A percentile compares a stretch with the other conserved stretches of the same genome.
phyloP scores from a whole-genome alignment of 2,329 filamentous ascomycete genomes.

The Metarhizium guizhouense region DNA sequence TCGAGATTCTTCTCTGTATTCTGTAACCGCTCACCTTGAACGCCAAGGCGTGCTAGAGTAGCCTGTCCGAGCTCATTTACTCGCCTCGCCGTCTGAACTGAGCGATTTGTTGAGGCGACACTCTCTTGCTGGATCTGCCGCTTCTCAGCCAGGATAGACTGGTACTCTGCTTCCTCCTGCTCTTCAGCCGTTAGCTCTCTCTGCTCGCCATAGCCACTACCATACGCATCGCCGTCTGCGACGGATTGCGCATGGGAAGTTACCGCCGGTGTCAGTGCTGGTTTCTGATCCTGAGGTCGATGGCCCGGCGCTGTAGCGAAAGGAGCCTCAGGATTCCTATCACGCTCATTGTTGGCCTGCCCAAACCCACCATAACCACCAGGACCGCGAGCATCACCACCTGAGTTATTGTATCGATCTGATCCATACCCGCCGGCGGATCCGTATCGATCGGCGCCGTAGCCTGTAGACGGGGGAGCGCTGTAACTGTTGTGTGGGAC shows the following conservation, averaged over 20 bases:
- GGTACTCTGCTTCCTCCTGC: conserved; percentile 64
- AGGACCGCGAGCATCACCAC: conserved; percentile 32
- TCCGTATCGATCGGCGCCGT: conserved; percentile 45
- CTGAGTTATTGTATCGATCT: conserved; percentile 32
- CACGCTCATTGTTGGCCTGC: conserved; percentile 31
- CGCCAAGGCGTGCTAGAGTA: conserved; percentile 64
- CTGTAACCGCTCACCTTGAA: conserved; percentile 71
- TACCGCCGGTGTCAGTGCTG: conserved; percentile 8
- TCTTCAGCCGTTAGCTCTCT: conserved; percentile 75
- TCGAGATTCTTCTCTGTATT: conserved; percentile 80
- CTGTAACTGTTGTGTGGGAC: conserved; percentile 12
- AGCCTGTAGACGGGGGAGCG: conserved; percentile 29
- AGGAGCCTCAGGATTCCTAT: conserved; percentile 52
- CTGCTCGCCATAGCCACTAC: conserved; percentile 54
- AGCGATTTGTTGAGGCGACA: conserved; percentile 28
- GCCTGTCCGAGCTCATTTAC: conserved; percentile 51
- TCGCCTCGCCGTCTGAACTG: conserved; percentile 34
- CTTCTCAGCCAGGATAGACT: conserved; percentile 42
- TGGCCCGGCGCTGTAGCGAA: conserved; percentile 49
- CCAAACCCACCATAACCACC: conserved; percentile 56
- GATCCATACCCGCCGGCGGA: conserved; percentile 40
- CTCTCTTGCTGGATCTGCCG: conserved; percentile 72
- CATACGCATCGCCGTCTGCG: conserved; percentile 26
- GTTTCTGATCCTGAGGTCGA: conserved; percentile 29
- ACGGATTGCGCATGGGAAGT: conserved; percentile 17